Percentiles rank a stretch among this genome's conserved stretches.
Conservation (phyloP, 371 early-diverging fungal species). For the Circinella umbellata region DNA sequence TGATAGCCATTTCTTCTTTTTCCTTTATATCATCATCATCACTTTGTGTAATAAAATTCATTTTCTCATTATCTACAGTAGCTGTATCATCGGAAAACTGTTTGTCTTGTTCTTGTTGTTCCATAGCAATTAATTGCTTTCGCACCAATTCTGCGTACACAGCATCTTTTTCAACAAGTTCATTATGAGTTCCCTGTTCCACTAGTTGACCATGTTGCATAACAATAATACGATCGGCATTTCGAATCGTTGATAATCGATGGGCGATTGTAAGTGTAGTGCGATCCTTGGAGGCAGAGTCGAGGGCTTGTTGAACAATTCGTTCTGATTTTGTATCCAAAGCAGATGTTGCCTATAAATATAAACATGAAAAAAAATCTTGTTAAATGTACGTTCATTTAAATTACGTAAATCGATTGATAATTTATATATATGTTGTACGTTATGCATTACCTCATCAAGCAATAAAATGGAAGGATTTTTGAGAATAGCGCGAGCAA, state of each 20-base stretch:
- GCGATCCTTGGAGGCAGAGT: constrained; percentile 67
- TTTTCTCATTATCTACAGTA: constrained; percentile 7
- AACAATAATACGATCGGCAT: constrained; percentile 81
- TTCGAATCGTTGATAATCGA: constrained; percentile 69
- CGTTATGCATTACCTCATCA: constrained; percentile 27
- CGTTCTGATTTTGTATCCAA: constrained; percentile 75
- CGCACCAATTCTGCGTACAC: constrained; percentile 50
- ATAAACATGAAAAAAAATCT: constrained; percentile 36
- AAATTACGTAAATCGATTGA: not conserved
- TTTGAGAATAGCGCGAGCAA: constrained; percentile 40
- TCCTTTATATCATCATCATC: not conserved
- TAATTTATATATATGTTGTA: not conserved
- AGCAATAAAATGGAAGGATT: constrained; percentile 33
- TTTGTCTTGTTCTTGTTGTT: constrained; percentile 21
- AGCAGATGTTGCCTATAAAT: constrained; percentile 74
- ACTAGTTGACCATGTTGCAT: constrained; percentile 66
- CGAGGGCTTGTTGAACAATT: constrained; percentile 75
- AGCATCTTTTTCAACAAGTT: constrained; percentile 44
- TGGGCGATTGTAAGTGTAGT: constrained; percentile 92
- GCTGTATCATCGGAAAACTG: not conserved
- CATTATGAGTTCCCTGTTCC: constrained; percentile 70
- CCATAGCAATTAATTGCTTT: constrained; percentile 44
- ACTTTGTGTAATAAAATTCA: not conserved
- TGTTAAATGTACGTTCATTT: too few relatives aligned
- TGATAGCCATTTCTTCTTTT: not conserved